phyloP scores from a whole-genome alignment of 2,329 filamentous ascomycete genomes.

The Cercospora berteroae region DNA sequence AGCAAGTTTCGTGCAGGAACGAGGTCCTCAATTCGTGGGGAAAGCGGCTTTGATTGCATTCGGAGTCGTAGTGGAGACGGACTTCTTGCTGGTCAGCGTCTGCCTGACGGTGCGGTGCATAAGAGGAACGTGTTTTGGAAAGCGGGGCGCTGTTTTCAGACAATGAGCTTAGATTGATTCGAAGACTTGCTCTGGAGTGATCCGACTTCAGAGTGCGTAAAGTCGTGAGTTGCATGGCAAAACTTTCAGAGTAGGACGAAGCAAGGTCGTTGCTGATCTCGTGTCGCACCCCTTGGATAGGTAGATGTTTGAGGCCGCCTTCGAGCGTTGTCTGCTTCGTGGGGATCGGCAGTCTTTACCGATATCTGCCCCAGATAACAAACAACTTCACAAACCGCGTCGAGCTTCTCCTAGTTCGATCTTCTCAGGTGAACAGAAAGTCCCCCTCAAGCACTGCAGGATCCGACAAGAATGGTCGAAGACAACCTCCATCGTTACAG shows the following conservation, averaged over 20 bases:
- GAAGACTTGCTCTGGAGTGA: too few relatives aligned
- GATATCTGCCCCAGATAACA: too few relatives aligned
- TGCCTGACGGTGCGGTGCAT: background rate
- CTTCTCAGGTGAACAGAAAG: background rate
- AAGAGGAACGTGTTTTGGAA: background rate
- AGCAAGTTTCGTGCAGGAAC: background rate
- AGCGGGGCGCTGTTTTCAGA: background rate
- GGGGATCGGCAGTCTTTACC: too few relatives aligned
- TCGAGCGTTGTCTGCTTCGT: too few relatives aligned
- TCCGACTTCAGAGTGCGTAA: too few relatives aligned
- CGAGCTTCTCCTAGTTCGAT: too few relatives aligned
- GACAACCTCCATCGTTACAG: background rate
- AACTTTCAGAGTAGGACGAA: background rate
- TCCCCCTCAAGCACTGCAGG: background rate
- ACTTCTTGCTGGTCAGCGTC: background rate
- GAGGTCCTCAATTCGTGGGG: background rate
- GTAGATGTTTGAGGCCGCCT: too few relatives aligned
- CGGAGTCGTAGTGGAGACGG: background rate
- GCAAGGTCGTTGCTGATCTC: background rate
- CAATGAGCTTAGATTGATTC: background rate
- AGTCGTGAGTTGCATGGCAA: background rate
- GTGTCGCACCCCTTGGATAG: background rate
- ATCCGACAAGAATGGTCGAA: background rate
- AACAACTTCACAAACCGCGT: too few relatives aligned
- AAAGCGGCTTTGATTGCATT: background rate